Conservation (phyloP, 768 basidiomycete genomes). For the Russula brevipes region DNA sequence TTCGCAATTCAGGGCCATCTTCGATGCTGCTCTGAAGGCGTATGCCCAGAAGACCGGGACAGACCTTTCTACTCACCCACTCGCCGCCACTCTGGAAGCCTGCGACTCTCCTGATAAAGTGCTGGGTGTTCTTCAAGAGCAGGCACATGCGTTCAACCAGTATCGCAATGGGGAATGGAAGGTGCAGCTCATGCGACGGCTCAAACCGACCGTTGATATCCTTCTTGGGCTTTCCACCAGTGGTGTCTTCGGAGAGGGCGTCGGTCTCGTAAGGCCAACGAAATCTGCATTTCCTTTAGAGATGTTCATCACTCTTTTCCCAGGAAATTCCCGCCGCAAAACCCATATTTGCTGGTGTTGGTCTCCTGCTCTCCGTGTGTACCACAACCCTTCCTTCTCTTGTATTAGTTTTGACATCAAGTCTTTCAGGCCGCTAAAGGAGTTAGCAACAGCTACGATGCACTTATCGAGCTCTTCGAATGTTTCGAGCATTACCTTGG, state of each 20-base stretch:
- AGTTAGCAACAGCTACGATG: neutral
- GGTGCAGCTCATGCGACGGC: neutral
- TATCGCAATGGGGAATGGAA: conserved; percentile 1
- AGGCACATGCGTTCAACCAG: neutral
- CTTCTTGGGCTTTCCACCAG: neutral
- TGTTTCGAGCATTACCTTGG: neutral
- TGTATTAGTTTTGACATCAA: neutral
- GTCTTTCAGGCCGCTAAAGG: neutral
- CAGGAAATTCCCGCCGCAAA: neutral
- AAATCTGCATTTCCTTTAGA: neutral
- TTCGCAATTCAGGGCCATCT: neutral
- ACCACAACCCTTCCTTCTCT: neutral
- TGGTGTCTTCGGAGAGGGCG: neutral
- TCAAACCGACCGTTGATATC: neutral
- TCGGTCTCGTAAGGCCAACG: neutral
- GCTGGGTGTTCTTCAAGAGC: neutral
- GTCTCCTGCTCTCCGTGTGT: neutral
- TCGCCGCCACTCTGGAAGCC: neutral
- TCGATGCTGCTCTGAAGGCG: neutral
- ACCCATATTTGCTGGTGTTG: conserved; percentile 3
- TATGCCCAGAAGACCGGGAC: conserved; percentile 1
- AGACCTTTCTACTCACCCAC: neutral
- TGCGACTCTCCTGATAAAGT: neutral
- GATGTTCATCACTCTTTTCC: neutral
- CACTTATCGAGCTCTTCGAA: neutral